These are phyloP conservation scores for Amphichorda felina DNA, from an alignment of 2,329 filamentous ascomycete species.

Conservation along the genomic window DNA sequence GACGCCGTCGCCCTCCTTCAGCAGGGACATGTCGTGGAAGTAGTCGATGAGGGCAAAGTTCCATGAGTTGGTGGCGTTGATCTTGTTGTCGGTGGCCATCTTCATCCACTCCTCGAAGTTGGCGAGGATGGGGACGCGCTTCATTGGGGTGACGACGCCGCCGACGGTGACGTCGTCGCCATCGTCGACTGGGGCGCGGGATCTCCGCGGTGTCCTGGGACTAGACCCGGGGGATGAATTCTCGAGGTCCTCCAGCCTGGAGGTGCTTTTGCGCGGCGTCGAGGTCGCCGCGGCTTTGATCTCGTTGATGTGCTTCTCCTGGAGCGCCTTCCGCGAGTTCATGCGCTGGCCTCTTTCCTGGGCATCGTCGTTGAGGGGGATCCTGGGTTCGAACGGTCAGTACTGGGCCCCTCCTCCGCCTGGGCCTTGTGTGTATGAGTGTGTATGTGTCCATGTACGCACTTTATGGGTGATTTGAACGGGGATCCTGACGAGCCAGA, in stretches of 20 bases:
- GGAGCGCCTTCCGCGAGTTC: conserved; percentile 75
- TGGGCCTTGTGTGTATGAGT: neutral
- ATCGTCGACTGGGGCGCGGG: conserved; percentile 23
- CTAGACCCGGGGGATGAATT: conserved; percentile 44
- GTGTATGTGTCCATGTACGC: too few relatives aligned
- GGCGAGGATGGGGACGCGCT: conserved; percentile 86
- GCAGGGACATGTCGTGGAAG: conserved; percentile 95
- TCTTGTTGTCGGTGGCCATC: conserved; percentile 99
- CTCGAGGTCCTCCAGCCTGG: conserved; percentile 46
- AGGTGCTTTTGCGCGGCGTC: conserved; percentile 53
- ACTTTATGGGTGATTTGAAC: conserved; percentile 47
- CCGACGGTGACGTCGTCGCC: conserved; percentile 53
- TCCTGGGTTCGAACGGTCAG: too few relatives aligned
- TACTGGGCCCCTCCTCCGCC: too few relatives aligned
- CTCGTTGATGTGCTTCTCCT: conserved; percentile 86
- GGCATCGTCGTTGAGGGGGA: conserved; percentile 91
- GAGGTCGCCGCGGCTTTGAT: conserved; percentile 54
- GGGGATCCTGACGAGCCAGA: conserved; percentile 38
- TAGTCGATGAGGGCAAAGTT: conserved; percentile 99
- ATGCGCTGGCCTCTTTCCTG: conserved; percentile 82
- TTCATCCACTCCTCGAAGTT: conserved; percentile 99
- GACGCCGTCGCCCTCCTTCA: conserved; percentile 92
- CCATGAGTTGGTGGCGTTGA: conserved; percentile 97
- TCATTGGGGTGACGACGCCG: conserved; percentile 82
- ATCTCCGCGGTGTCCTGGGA: conserved; percentile 36